Conservation (phyloP, 345 rosid species). For the Dipteronia sinensis region DNA sequence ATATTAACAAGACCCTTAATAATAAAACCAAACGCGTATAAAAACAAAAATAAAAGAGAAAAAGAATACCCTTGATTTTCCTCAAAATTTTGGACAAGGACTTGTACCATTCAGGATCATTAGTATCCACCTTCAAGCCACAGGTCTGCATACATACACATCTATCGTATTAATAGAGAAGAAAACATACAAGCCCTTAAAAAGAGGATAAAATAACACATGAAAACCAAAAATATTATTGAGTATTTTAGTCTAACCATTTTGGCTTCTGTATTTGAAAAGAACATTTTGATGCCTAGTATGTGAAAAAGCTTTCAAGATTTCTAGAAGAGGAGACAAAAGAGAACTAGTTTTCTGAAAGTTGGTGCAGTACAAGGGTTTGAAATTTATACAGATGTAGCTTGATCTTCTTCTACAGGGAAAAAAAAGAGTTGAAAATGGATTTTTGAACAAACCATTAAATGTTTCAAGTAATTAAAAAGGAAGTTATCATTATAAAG, state of each 20-base stretch:
- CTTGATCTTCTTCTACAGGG: neutral
- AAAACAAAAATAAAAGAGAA: neutral
- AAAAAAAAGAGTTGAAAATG: neutral
- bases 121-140: conserved; percentile 20
- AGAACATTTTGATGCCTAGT: conserved; percentile 5
- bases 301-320: neutral
- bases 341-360: neutral
- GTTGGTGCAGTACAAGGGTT: neutral
- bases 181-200: neutral
- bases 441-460: neutral
- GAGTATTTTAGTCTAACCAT: conserved; percentile 6
- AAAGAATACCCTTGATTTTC: conserved; percentile 21
- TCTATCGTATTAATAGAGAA: neutral
- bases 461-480: no score
- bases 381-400: neutral
- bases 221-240: no score
- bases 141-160: conserved; percentile 6
- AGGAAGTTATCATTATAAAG: no score
- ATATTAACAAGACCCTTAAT: no score
- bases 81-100: conserved; percentile 17
- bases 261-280: neutral
- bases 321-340: neutral
- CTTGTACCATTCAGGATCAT: conserved; percentile 22
- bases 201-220: neutral
- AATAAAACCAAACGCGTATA: no score